Evolutionary conservation across 208 protist species (phyloP), one percentile per base, ranked within the genome.

Genomic region (Crithidia brevicula): DNA sequence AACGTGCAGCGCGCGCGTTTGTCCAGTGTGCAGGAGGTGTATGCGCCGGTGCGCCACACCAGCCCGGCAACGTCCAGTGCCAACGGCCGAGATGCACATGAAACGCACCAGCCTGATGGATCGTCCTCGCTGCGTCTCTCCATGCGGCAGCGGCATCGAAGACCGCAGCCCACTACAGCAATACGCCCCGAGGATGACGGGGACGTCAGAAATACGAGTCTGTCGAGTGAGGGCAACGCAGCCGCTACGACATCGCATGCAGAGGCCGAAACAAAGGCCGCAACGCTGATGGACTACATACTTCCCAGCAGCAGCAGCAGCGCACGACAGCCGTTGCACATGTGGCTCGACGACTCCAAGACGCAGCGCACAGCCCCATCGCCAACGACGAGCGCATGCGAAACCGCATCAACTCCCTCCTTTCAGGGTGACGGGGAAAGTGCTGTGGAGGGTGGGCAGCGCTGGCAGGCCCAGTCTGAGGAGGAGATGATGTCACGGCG

Each of bases 1-100:
- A 75, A 75, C 47, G 64, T 85, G 51, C 58, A 46, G 59, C 66
- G 34, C 3, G 67, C 67, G 30, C 63, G 82, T 23, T 52, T 77
- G 59, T 34, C 62, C 15, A 82, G 73, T 56, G 31, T 79, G 67
- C 20, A 51, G 13, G 58, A 64, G 36, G n/a, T 85, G 11, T 82
- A 85, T 59, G 70, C 56, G 6, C 58, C 58, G 3, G 15, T 64
- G 23, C 43, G 43, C 4, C 4, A 38, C 43, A 28, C 1, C 28
- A 18, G 15, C 58, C 57, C n/a, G 53, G 52, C 51, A 16, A 64
- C 27, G 7, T 27, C 38, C 28, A 56, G n/a, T n/a, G n/a, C n/a
- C n/a, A n/a, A n/a, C n/a, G n/a, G n/a, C n/a, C n/a, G n/a, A n/a
- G n/a, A n/a, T n/a, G n/a, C n/a, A n/a, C n/a, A n/a, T n/a, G n/a